Percentiles rank a stretch among this genome's conserved stretches.
Conservation (phyloP, 73 alveolate genomes). For the Paramecium bursaria region DNA sequence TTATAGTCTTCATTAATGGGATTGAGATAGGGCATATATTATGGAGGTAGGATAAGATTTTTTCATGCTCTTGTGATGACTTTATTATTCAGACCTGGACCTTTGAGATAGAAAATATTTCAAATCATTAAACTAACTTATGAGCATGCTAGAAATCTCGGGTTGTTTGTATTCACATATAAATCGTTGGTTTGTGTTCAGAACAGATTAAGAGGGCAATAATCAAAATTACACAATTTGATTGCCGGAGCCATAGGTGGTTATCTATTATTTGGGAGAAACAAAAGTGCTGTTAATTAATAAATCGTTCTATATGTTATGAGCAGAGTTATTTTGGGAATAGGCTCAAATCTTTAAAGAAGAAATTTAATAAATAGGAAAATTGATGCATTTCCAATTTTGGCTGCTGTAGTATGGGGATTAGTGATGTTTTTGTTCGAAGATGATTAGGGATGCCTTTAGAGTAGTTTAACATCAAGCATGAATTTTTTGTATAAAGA, state of each 20-base stretch:
- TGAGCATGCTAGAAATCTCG: constrained; percentile 83
- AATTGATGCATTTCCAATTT: constrained; percentile 69
- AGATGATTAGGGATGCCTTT: constrained; percentile 74
- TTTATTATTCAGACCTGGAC: constrained; percentile 76
- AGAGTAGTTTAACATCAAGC: constrained; percentile 76
- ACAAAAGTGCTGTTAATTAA: constrained; percentile 78
- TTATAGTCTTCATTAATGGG: constrained; percentile 79
- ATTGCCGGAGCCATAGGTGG: constrained; percentile 82
- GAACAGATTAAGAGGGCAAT: constrained; percentile 55
- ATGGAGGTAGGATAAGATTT: constrained; percentile 86
- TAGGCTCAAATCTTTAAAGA: constrained; percentile 65
- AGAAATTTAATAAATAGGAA: constrained; percentile 60
- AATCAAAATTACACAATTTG: constrained; percentile 69
- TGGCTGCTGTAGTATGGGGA: constrained; percentile 81
- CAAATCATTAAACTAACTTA: constrained; percentile 73
- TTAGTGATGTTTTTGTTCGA: constrained; percentile 84
- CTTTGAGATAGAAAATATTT: constrained; percentile 67
- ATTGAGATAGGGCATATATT: constrained; percentile 79
- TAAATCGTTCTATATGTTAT: constrained; percentile 80
- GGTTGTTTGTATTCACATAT: constrained; percentile 76
- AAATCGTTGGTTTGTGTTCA: constrained; percentile 76
- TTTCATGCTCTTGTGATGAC: constrained; percentile 91
- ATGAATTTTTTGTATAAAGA: constrained; percentile 83
- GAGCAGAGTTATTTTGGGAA: constrained; percentile 76
- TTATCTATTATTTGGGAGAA: constrained; percentile 71